Percentiles rank a stretch among this genome's conserved stretches.
phyloP scores from a whole-genome alignment of 2,329 filamentous ascomycete species.

The Cladosporium sp. region DNA sequence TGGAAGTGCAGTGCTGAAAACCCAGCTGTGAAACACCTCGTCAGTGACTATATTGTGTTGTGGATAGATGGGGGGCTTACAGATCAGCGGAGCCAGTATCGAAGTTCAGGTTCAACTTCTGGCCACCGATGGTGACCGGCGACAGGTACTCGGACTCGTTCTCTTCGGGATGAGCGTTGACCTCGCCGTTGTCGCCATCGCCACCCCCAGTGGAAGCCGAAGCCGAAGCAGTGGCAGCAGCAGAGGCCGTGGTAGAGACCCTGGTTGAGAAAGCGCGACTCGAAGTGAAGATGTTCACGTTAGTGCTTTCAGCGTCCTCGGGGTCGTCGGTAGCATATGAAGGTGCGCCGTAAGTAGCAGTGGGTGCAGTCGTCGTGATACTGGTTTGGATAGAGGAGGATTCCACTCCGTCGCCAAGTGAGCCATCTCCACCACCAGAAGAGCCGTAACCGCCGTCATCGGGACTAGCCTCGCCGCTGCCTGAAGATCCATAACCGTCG shows the following conservation, averaged over 20 bases:
- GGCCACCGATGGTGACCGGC: constrained; percentile 64
- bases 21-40: constrained; percentile 48
- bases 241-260: constrained; percentile 13
- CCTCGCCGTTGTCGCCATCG: constrained; percentile 35
- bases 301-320: background rate
- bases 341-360: background rate
- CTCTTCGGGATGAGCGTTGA: constrained; percentile 59
- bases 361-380: background rate
- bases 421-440: background rate
- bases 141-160: constrained; percentile 67
- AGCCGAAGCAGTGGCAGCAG: constrained; percentile 13
- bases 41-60: background rate
- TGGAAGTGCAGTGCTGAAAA: constrained; percentile 60
- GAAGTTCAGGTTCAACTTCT: constrained; percentile 65
- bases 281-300: constrained; percentile 5
- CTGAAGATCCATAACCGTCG: background rate
- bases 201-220: constrained; percentile 14
- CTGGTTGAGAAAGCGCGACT: constrained; percentile 11
- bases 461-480: background rate
- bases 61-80: constrained; percentile 35
- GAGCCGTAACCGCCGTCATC: too few relatives aligned
- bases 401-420: background rate
- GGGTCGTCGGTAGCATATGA: background rate
- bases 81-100: constrained; percentile 73
- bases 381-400: constrained; percentile 1